Base-by-base conservation (phyloP, 768 basidiomycete genomes). In the Arthromyces matolae region DNA sequence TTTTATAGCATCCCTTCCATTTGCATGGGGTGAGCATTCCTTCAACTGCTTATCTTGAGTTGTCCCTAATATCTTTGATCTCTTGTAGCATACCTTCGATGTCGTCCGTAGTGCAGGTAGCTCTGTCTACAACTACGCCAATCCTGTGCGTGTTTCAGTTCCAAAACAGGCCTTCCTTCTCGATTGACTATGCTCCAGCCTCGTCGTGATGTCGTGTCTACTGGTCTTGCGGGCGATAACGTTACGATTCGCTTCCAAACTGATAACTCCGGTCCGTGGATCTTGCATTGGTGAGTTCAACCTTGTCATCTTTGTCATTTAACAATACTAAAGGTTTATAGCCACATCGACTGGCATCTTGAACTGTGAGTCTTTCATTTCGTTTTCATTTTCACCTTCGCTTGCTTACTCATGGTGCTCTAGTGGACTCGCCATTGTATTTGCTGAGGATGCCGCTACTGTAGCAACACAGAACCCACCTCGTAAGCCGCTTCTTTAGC, bases 331-430 rank as follows among this genome's bases (percentile, higher is more conserved):
- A 13, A 9, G 16, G 29, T 35, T 6, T 32, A 35, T 18, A 75
- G 75, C 49, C 77, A 79, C 53, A 79, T 79, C 45, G 76, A 79
- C 45, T 79, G 74, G 68, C 79, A 80, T 62, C 57, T 78, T 8
- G 61, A 71, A 12, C 55, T 59, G 69, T 71, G 44, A 42, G 66
- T 56, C 3, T 4, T 29, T 4, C 35, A 4, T 42, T 18, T 5
- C 35, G 23, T 39, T 24, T 27, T 25, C 25, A 14, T 25, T 37
- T 20, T 5, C n/a, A 36, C 5, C 1, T 13, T 16, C 23, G 9
- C 5, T 39, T 43, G 32, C 24, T 16, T 18, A 18, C 8, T 37
- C 61, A 58, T 12, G 3, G 16, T 33, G 32, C 9, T 9, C 18
- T 33, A 63, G 61, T 1, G 73, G 73, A n/a, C 61, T 73, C 12